Conservation (phyloP, 495 filamentous ascomycete genomes). For the Umbilicaria muhlenbergii region DNA sequence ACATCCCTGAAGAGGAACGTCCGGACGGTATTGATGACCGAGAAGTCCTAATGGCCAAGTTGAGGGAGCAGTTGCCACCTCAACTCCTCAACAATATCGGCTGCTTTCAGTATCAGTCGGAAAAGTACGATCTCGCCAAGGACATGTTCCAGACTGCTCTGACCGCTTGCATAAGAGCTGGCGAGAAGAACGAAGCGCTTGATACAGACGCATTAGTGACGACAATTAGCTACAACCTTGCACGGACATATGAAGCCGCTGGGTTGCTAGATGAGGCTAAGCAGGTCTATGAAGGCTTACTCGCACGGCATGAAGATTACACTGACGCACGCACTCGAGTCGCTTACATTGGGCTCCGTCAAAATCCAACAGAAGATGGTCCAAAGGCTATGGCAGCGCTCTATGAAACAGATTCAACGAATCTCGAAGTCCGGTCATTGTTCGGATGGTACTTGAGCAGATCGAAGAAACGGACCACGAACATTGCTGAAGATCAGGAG, state of each 20-base stretch:
- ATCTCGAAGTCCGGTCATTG: conserved; percentile 79
- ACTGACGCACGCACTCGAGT: conserved; percentile 76
- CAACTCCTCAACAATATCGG: conserved; percentile 95
- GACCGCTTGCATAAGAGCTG: conserved; percentile 62
- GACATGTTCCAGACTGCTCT: conserved; percentile 79
- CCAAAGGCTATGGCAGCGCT: conserved; percentile 70
- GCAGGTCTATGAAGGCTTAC: conserved; percentile 69
- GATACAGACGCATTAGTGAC: conserved; percentile 84
- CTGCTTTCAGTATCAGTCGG: conserved; percentile 78
- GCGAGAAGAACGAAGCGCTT: conserved; percentile 43
- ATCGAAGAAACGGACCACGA: conserved; percentile 61
- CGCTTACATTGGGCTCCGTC: conserved; percentile 77
- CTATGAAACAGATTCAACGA: conserved; percentile 59
- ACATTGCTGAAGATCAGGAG: conserved; percentile 79
- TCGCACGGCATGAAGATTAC: conserved; percentile 75
- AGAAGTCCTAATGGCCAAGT: conserved; percentile 35
- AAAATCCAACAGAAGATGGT: conserved; percentile 69
- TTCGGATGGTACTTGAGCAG: conserved; percentile 90
- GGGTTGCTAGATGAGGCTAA: conserved; percentile 68
- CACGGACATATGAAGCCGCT: conserved; percentile 83
- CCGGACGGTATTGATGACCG: conserved; percentile 48
- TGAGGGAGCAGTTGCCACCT: conserved; percentile 66
- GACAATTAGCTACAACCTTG: conserved; percentile 89
- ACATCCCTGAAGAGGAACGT: conserved; percentile 43
- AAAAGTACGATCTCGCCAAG: conserved; percentile 66